phyloP scores from a whole-genome alignment of 306 rosid genomes.

The Prunus davidiana region DNA sequence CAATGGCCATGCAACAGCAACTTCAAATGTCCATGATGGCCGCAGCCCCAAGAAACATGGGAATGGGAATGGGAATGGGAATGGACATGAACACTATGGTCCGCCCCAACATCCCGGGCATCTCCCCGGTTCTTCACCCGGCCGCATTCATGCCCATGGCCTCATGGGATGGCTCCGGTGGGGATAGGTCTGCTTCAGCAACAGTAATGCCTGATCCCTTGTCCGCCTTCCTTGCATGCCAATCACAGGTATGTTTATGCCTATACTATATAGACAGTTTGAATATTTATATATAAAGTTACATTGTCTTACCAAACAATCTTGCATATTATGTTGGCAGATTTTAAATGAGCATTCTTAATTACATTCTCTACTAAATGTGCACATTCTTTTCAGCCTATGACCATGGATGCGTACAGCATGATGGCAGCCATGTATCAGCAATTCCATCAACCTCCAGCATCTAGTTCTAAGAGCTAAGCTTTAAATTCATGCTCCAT shows the following conservation, averaged over 20 bases:
- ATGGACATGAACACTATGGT: constrained; percentile 55
- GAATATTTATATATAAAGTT: too few species aligned
- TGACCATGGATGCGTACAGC: constrained; percentile 68
- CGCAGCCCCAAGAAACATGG: constrained; percentile 53
- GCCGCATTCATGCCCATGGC: constrained; percentile 64
- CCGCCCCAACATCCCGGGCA: constrained; percentile 47
- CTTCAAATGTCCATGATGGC: constrained; percentile 84
- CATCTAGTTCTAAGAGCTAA: constrained; percentile 57
- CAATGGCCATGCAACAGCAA: constrained; percentile 76
- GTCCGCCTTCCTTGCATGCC: constrained; percentile 65
- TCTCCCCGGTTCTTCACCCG: constrained; percentile 66
- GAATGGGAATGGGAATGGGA: constrained; percentile 60
- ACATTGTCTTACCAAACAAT: too few species aligned
- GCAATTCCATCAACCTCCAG: constrained; percentile 58
- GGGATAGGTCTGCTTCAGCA: constrained; percentile 28
- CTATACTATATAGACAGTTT: too few species aligned
- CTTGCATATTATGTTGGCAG: not conserved
- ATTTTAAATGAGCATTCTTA: too few species aligned
- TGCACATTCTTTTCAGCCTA: constrained; percentile 46
- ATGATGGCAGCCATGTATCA: constrained; percentile 78
- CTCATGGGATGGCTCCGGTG: constrained; percentile 58
- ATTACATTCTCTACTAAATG: not conserved
- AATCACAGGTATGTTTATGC: constrained; percentile 53
- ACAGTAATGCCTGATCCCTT: constrained; percentile 48
- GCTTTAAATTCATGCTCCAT: not conserved